Base-by-base conservation (phyloP, 805 yeast genomes). In the Wickerhamomyces ciferrii region DNA sequence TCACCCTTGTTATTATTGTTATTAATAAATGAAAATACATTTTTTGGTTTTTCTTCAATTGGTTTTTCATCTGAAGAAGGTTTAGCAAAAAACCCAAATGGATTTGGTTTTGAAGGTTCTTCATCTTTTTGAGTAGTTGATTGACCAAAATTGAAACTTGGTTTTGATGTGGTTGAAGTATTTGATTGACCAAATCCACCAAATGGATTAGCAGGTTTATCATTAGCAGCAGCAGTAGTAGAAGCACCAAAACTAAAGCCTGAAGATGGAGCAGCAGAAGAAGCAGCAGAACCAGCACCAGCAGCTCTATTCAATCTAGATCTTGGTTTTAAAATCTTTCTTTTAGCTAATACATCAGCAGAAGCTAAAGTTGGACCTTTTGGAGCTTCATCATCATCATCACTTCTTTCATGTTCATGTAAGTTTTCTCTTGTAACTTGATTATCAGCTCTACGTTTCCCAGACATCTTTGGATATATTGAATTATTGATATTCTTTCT, bases 251-350 rank as follows among this genome's bases (percentile, higher is more conserved):
- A 51, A 14, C 45, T 48, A 41, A 44, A 43, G 11, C 34, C 40
- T 6, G 45, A 31, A n/a, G 54, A 7, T 4, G 46, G 41, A 37
- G 36, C 34, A 23, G 42, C 9, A 14, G 37, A 27, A 27, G 37
- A 20, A 27, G 34, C 38, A 9, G 45, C 48, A 14, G 46, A 21
- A 18, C 15, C 37, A 17, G 37, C 24, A 27, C 50, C 31, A 32
- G 15, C 34, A 29, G 11, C 24, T 34, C 51, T 55, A 6, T 60
- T 60, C 49, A 67, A 53, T 59, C 74, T 74, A 21, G 69, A 65
- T 56, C 68, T 73, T 15, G 85, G 84, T 57, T 75, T 71, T 24
- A 87, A 75, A 47, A 87, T 85, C 68, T 81, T 84, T 57, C 97
- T 72, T 46, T 68, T 74, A 24, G 89, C 78, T 75, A 89, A 63